Conservation (phyloP, 208 protist species). For the Crithidia brevicula region DNA sequence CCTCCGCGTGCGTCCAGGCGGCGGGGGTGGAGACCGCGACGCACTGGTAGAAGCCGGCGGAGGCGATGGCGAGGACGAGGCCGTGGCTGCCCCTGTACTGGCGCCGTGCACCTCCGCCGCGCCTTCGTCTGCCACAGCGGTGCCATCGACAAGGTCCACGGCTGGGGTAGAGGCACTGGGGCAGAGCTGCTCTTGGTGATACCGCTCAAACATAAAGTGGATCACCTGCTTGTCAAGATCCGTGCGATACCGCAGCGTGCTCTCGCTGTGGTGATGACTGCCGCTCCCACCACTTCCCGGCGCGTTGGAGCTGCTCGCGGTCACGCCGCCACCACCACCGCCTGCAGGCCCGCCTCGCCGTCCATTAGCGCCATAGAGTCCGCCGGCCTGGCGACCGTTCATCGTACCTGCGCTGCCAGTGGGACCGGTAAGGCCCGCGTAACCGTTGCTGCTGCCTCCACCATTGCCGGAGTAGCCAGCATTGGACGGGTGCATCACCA, state of each 20-base stretch:
- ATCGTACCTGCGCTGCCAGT: no score
- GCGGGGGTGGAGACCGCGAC: background rate
- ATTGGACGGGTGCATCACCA: constrained; percentile 7
- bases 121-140: background rate
- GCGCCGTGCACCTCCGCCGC: no score
- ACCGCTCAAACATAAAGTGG: constrained; percentile 84
- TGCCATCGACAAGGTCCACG: background rate
- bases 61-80: no score
- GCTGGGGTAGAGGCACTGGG: constrained; percentile 1
- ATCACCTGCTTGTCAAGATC: constrained; percentile 87
- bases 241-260: constrained; percentile 74
- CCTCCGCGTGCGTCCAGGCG: constrained; percentile 8
- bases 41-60: background rate
- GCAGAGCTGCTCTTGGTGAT: constrained; percentile 38
- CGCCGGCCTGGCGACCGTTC: no score
- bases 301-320: background rate
- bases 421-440: no score
- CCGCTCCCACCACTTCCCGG: background rate
- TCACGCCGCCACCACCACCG: background rate
- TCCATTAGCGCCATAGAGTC: background rate
- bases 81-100: no score
- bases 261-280: constrained; percentile 14
- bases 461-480: background rate
- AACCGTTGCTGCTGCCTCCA: background rate
- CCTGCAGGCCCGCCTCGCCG: background rate